These are phyloP conservation scores for Canavalia gladiata DNA, from an alignment of 306 rosid genomes.

Conservation along the genomic window DNA sequence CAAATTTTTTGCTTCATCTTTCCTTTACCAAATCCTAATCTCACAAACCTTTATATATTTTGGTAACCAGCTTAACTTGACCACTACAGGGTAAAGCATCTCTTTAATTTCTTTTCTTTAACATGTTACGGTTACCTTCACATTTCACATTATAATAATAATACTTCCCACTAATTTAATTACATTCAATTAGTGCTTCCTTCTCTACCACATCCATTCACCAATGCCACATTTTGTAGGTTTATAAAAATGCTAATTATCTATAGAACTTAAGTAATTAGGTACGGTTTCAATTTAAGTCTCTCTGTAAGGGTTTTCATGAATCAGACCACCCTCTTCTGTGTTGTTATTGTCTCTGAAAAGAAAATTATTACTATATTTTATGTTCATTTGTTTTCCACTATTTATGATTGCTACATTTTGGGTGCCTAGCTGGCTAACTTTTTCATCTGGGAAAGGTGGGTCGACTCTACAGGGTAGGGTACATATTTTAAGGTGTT, in stretches of 20 bases:
- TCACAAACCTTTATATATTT: conserved; percentile 42
- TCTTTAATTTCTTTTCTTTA: not conserved
- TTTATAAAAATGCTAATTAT: conserved; percentile 7
- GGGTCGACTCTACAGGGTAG: conserved; percentile 13
- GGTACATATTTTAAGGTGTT: conserved; percentile 16
- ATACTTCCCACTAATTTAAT: conserved; percentile 30
- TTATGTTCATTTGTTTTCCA: conserved; percentile 12
- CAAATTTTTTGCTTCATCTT: conserved; percentile 21
- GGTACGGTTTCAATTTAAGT: conserved; percentile 33
- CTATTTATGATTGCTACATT: conserved; percentile 38
- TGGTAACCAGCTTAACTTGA: conserved; percentile 45
- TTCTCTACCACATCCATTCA: conserved; percentile 17
- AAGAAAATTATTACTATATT: not conserved
- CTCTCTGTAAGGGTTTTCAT: not conserved
- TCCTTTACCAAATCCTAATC: not conserved
- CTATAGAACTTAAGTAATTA: not conserved
- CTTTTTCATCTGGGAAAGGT: conserved; percentile 28
- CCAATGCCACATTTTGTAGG: conserved; percentile 25
- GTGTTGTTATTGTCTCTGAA: conserved; percentile 41
- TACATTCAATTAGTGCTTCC: conserved; percentile 29
- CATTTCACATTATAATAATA: not conserved
- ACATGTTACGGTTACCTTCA: conserved; percentile 5
- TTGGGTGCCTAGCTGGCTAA: conserved; percentile 39
- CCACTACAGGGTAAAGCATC: conserved; percentile 35
- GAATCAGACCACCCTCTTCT: not conserved